Base-by-base conservation (phyloP, 371 early-diverging fungal genomes). In the Rozella allomycis region DNA sequence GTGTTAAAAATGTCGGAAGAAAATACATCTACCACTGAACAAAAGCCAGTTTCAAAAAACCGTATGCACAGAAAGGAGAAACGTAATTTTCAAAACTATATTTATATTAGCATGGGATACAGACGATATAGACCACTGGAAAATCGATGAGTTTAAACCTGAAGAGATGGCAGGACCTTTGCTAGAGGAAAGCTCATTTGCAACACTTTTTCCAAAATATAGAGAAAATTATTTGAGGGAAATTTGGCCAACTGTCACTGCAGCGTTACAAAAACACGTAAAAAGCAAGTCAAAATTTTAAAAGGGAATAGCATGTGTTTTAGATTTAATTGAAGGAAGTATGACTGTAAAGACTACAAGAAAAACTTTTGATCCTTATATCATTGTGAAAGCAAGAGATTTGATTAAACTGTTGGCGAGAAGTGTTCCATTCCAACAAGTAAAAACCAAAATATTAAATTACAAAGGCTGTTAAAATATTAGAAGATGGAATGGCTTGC, bases 291-390 rank as follows among this genome's bases (percentile, higher is more conserved):
- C 18, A 7, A 26, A 17, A 48, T 20, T 23, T 31, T 17, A 20
- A 25, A 41, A 76, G 70, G 98, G 98, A 27, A 62, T 99, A 31
- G 58, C 66, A 2, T 85, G 93, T 60, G 70, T 72, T 16, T 63
- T 99, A 34, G 84, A 98, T 62, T 65, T 87, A 42, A 76, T 91
- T 5, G 91, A 96, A 46, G 91, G 93, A 44, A 71, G 75, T 41
- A 93, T 99, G 84, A 81, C 87, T 1, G 94, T 98, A 20, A 78
- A 74, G 45, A 99, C 99, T 2, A 97, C 94, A 0, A 67, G 78
- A 42, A 86, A 91, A 49, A 86, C 98, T 19, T 78, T 67, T 40
- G 99, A 99, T 50, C 98, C 98, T 3, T 97, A 85, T 58, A 63
- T 77, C 19, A 81, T 99, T 37, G 50, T 99, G 23, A 93, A 93